phyloP scores from a whole-genome alignment of 2,329 filamentous ascomycete species.

The Mariannaea elegans region DNA sequence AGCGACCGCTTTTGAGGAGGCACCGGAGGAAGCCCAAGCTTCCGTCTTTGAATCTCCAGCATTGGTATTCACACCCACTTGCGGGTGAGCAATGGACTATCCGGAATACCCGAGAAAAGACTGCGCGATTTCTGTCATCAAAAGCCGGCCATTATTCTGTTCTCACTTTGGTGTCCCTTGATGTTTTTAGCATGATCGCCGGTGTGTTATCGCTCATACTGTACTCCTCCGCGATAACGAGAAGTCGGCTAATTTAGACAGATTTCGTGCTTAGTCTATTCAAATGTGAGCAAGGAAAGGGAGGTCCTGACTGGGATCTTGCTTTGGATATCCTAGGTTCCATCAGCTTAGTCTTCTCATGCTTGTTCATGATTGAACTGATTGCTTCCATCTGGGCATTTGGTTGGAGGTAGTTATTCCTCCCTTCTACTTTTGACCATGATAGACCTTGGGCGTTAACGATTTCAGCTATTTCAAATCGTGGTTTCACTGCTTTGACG shows the following conservation, averaged over 20 bases:
- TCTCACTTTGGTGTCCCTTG: conserved; percentile 21
- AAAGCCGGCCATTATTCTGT: conserved; percentile 21
- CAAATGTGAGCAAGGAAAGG: conserved; percentile 22
- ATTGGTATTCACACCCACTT: conserved; percentile 7
- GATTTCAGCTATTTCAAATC: conserved; percentile 61
- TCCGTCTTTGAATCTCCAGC: conserved; percentile 17
- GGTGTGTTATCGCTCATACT: no score
- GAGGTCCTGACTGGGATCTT: conserved; percentile 17
- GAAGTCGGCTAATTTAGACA: background rate
- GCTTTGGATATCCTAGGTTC: conserved; percentile 34
- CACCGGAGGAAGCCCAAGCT: background rate
- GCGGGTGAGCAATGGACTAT: conserved; percentile 1
- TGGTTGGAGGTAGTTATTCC: conserved; percentile 60
- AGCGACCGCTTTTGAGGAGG: conserved; percentile 16
- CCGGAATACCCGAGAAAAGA: conserved; percentile 3
- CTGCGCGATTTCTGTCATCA: conserved; percentile 15
- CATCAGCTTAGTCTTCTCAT: conserved; percentile 66
- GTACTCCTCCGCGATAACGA: no score
- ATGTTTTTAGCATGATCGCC: conserved; percentile 25
- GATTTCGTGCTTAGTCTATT: conserved; percentile 22
- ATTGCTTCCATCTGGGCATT: conserved; percentile 67
- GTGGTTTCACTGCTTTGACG: conserved; percentile 72
- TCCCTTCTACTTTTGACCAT: background rate
- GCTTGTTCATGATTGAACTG: conserved; percentile 72
- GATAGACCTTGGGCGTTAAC: conserved; percentile 4